These are phyloP conservation scores for Ramalina intermedia DNA, from an alignment of 495 filamentous ascomycete species.

Conservation along the genomic window DNA sequence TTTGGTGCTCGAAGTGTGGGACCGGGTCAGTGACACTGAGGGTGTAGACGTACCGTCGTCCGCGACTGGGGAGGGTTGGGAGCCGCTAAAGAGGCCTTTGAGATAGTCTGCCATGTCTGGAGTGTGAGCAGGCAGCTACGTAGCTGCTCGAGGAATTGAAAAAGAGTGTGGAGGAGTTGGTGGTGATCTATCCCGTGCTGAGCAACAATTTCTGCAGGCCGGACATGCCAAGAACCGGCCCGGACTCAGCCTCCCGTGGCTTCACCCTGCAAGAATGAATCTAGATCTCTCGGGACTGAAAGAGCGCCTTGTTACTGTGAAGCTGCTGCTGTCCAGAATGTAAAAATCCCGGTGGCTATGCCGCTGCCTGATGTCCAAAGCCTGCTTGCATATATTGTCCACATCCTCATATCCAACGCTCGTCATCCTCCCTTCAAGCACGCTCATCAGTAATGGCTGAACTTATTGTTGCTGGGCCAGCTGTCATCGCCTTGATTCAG, in stretches of 20 bases:
- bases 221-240: no score
- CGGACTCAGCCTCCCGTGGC: no score
- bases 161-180: no score
- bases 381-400: no score
- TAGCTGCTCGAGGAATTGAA: background rate
- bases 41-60: slow-evolving; percentile 35
- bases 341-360: background rate
- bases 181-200: no score
- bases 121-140: background rate
- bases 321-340: no score
- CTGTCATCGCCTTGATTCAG: slow-evolving; percentile 13
- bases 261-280: no score
- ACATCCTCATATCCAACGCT: no score
- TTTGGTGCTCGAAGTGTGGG: background rate
- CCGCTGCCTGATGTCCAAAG: no score
- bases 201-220: no score
- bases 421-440: background rate
- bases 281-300: no score
- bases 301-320: no score
- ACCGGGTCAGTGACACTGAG: background rate
- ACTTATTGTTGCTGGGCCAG: background rate
- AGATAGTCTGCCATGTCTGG: slow-evolving; percentile 38
- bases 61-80: slow-evolving; percentile 29
- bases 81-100: slow-evolving; percentile 40
- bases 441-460: background rate